Evolutionary conservation across 768 basidiomycete species (phyloP), one percentile per base, ranked within the genome.

Genomic region (Tulasnella calospora): DNA sequence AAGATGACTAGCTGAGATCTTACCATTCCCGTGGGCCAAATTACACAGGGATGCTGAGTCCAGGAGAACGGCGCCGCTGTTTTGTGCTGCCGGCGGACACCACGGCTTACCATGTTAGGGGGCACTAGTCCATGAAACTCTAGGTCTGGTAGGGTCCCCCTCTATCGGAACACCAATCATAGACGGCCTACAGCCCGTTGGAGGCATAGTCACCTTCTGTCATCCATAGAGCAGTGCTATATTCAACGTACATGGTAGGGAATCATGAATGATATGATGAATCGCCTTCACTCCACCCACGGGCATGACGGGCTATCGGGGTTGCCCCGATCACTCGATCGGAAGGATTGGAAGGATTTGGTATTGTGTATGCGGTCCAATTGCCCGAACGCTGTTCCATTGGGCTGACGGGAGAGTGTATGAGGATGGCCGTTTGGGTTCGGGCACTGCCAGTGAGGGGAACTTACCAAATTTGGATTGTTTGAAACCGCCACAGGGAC

Each of bases 251-350:
- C 61, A 67, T 67, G 27, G 27, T 30, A 67, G 61, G 61, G 61
- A 35, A 67, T 35, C 6, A 67, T 30, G 61, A 67, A 13, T 12
- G 61, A 1, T 30, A 67, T n/a, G 61, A 67, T 67, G 61, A 67
- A 67, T 67, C 61, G 61, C 61, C 61, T 67, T 67, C 61, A 67
- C 61, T 67, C 61, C 61, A 67, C 61, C 61, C 61, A 35, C 61
- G 61, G 61, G 61, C 30, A 67, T 17, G 61, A 67, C 61, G 61
- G 61, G 12, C 61, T 27, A 67, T 67, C 12, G 61, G 19, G 33
- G 33, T 30, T 35, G 61, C 15, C 61, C 61, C 61, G 33, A 67
- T 67, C 33, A 30, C 61, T 67, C 27, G 61, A 67, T 35, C 13
- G 61, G 61, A 67, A 67, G 61, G 61, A 67, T 67, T 5, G 61